Evolutionary conservation across 805 yeast species (phyloP), one percentile per base, ranked within the genome.

Genomic region (Ogataea neopini): DNA sequence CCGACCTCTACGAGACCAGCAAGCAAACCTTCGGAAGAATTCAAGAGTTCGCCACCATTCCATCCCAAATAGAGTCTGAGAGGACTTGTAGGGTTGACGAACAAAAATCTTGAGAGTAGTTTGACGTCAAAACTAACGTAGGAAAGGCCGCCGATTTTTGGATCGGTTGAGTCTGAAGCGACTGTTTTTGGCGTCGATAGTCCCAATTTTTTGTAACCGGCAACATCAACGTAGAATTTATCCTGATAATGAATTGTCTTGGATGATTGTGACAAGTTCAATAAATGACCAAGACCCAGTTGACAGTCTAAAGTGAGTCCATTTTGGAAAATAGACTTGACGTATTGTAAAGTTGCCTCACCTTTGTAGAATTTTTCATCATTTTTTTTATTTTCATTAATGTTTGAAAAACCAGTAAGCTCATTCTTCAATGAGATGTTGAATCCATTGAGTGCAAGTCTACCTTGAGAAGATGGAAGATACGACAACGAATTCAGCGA

Each of bases 191-290:
- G 36, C 14, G 45, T 15, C 25, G 48, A 29, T n/a, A 43, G 42
- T 18, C 59, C 60, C 32, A 59, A 25, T 9, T 63, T 59, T n/a
- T 26, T 40, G 41, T 26, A 48, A 2, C 66, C 67, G 13, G 63
- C 49, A 18, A 62, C 52, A 14, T 49, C 96, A 38, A 87, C 72
- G 59, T 83, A 88, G 63, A 91, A 92, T 53, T 87, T 77, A 64
- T 92, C 99, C 61, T 84, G 76, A 25, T 84, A 60, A 58, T 86
- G 91, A 1, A 87, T 67, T 5, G 65, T 58, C 14, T 49, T 49
- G 6, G 54, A 45, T 18, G 46, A 51, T 44, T 55, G 49, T 4
- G 61, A 49, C 15, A 75, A 60, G 45, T 78, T 70, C 48, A 71
- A 67, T 23, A 88, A 69, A 46, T 73, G 71, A 4, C 96, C 96